These are phyloP conservation scores for Hyaloscypha finlandica DNA, from an alignment of 495 filamentous ascomycete species.

Conservation along the genomic window DNA sequence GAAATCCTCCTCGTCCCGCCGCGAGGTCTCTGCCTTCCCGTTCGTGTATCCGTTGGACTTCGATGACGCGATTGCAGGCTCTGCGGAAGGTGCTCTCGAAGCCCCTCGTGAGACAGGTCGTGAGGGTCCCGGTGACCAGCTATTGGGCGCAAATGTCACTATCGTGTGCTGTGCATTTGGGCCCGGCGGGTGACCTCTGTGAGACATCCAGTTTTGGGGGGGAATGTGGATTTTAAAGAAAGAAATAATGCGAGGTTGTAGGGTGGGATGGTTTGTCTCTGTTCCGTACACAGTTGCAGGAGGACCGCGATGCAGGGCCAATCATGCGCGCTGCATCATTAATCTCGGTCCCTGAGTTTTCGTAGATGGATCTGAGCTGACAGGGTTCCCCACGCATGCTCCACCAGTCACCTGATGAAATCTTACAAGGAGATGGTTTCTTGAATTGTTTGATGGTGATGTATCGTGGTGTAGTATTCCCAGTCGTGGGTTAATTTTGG, in stretches of 20 bases:
- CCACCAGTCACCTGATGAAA: slow-evolving; percentile 1
- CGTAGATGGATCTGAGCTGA: not conserved
- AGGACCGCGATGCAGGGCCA: slow-evolving; percentile 2
- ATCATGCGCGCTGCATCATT: not conserved
- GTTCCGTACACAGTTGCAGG: slow-evolving; percentile 14
- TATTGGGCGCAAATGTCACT: slow-evolving; percentile 10
- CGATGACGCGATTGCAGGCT: slow-evolving; percentile 7
- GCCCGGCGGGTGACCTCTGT: slow-evolving; percentile 22
- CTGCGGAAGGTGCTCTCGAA: slow-evolving; percentile 19
- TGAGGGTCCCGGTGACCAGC: slow-evolving; percentile 17
- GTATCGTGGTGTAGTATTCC: no score
- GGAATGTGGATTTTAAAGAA: not conserved
- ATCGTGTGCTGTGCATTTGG: slow-evolving; percentile 15
- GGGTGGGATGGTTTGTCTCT: slow-evolving; percentile 14
- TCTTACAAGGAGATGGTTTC: not conserved
- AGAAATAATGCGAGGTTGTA: slow-evolving; percentile 20
- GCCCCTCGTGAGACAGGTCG: slow-evolving; percentile 27
- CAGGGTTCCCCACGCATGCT: slow-evolving; percentile 17
- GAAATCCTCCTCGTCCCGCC: slow-evolving; percentile 19
- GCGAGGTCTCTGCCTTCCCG: not conserved
- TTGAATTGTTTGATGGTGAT: no score
- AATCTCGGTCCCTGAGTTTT: slow-evolving; percentile 2
- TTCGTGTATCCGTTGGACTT: slow-evolving; percentile 20
- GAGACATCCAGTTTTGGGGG: slow-evolving; percentile 29
- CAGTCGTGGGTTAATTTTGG: no score